These are phyloP conservation scores for Metrosideros polymorpha DNA, from an alignment of 441 rosid genomes.

Conservation along the genomic window DNA sequence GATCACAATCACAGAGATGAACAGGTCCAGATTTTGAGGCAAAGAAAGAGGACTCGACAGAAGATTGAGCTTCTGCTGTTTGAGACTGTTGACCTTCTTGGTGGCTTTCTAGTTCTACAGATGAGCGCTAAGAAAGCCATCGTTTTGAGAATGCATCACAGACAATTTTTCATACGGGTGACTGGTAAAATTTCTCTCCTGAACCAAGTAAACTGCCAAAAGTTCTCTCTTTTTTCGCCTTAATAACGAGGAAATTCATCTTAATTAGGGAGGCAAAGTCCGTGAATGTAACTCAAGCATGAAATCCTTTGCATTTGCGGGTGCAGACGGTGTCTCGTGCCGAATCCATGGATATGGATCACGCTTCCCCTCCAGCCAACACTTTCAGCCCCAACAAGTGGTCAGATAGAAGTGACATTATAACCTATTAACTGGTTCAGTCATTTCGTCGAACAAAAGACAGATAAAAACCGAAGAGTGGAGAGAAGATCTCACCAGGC, in stretches of 20 bases:
- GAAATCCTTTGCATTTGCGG: background rate
- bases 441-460: background rate
- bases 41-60: background rate
- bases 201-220: background rate
- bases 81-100: background rate
- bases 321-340: background rate
- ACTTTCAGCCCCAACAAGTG: background rate
- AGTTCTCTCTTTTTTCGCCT: background rate
- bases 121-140: background rate
- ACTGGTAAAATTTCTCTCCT: background rate
- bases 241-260: rapidly evolving
- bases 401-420: background rate
- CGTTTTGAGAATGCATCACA: background rate
- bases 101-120: background rate
- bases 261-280: background rate
- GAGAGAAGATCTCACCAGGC: conserved; percentile 36
- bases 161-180: background rate
- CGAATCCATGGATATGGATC: background rate
- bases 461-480: background rate
- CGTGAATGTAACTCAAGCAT: background rate
- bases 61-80: background rate
- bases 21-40: background rate
- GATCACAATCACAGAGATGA: background rate
- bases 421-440: background rate
- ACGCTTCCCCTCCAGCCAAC: background rate